A percentile compares a stretch with the other conserved stretches of the same genome.
phyloP scores from a whole-genome alignment of 2,329 filamentous ascomycete species.

The Ascosphaera acerosa region DNA sequence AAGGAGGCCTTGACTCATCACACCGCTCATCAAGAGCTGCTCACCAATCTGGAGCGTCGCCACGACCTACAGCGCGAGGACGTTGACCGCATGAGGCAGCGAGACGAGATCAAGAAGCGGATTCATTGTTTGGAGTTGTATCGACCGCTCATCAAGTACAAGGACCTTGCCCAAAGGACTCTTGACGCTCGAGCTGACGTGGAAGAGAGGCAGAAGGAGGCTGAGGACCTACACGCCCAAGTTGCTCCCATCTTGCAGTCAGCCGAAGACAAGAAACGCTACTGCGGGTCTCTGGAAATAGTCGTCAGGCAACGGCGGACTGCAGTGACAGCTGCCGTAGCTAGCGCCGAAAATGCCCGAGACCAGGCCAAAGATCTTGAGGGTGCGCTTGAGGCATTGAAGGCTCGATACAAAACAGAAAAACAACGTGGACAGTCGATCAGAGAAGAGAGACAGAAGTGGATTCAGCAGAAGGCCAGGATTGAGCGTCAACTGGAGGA shows the following conservation, averaged over 20 bases:
- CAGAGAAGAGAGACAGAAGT: slow-evolving; percentile 25
- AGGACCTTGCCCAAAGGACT: no score
- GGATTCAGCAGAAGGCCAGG: slow-evolving; percentile 32
- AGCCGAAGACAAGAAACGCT: slow-evolving; percentile 43
- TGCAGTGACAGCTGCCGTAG: slow-evolving; percentile 29
- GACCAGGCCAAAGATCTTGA: slow-evolving; percentile 18
- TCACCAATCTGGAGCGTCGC: slow-evolving; percentile 43
- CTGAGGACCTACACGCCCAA: slow-evolving; percentile 33
- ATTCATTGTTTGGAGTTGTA: slow-evolving; percentile 39
- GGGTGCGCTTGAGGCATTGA: slow-evolving; percentile 14
- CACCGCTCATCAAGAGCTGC: slow-evolving; percentile 32
- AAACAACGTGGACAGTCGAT: slow-evolving; percentile 25
- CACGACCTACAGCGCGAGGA: slow-evolving; percentile 55
- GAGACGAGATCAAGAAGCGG: slow-evolving; percentile 38
- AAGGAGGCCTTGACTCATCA: slow-evolving; percentile 35
- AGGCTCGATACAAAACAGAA: slow-evolving; percentile 24
- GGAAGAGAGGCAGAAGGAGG: slow-evolving; percentile 27
- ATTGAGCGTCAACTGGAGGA: slow-evolving; percentile 39
- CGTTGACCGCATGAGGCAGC: slow-evolving; percentile 57
- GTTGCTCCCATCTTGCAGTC: slow-evolving; percentile 43
- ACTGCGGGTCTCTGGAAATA: slow-evolving; percentile 28
- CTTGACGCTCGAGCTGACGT: slow-evolving; percentile 26
- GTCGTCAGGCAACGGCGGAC: slow-evolving; percentile 30
- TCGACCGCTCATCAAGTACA: slow-evolving; percentile 40
- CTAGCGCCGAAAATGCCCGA: slow-evolving; percentile 17